These are phyloP conservation scores for Trichoderma sp. DNA, from an alignment of 2,329 filamentous ascomycete genomes.

Conservation along the genomic window DNA sequence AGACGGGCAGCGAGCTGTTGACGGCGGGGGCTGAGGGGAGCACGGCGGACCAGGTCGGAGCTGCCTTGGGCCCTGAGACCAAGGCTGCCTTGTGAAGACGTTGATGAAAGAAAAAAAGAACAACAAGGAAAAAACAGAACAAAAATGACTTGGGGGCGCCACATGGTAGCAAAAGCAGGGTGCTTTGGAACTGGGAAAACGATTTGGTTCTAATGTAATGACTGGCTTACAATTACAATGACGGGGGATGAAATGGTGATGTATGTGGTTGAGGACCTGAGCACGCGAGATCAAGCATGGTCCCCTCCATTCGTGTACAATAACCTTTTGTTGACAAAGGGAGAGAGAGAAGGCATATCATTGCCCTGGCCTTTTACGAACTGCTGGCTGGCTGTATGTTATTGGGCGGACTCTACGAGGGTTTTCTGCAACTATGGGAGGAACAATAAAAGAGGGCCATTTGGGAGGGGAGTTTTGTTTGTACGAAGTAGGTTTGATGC, in stretches of 20 bases:
- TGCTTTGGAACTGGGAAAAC: slow-evolving; percentile 13
- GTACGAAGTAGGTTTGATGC: neutral
- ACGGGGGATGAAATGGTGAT: neutral
- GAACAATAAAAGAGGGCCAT: neutral
- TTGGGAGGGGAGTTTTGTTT: neutral
- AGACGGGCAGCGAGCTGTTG: slow-evolving; percentile 76
- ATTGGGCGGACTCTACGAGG: neutral
- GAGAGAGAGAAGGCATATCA: neutral
- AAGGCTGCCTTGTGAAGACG: slow-evolving; percentile 52
- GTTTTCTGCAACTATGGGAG: neutral
- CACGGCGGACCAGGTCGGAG: slow-evolving; percentile 53
- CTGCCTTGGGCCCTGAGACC: slow-evolving; percentile 48
- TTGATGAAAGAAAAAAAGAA: neutral
- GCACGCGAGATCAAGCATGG: slow-evolving; percentile 20
- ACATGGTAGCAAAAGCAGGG: neutral
- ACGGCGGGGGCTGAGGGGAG: slow-evolving; percentile 48
- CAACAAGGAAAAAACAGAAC: neutral
- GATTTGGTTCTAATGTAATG: slow-evolving; percentile 15
- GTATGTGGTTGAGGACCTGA: neutral
- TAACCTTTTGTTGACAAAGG: neutral
- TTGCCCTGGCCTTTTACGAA: neutral
- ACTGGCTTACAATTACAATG: slow-evolving; percentile 12
- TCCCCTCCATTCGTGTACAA: slow-evolving; percentile 13
- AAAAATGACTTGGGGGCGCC: neutral
- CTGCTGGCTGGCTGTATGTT: neutral